These are phyloP conservation scores for Giardia duodenalis DNA, from an alignment of 208 protist genomes.

Conservation along the genomic window DNA sequence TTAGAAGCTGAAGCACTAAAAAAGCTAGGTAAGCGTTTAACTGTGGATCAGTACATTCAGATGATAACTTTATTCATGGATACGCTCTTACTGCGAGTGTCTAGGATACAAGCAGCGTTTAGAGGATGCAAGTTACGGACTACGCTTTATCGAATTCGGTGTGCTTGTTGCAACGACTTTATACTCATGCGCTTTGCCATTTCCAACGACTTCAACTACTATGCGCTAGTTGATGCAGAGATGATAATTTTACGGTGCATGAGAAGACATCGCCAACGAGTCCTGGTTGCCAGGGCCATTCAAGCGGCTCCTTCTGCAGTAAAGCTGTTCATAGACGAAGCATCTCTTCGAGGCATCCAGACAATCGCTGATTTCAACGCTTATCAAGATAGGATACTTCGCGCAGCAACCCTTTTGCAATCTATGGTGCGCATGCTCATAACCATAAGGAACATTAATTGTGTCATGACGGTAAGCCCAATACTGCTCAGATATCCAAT, in stretches of 20 bases:
- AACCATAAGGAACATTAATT: no score
- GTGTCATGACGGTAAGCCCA: no score
- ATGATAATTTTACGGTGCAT: background rate
- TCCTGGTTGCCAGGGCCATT: background rate
- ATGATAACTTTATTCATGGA: background rate
- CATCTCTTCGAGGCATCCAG: background rate
- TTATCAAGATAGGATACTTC: background rate
- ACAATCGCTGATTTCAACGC: background rate
- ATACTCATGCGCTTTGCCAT: background rate
- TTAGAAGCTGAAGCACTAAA: no score
- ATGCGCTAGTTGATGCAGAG: background rate
- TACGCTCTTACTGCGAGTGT: background rate
- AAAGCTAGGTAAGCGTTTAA: no score
- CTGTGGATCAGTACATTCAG: no score
- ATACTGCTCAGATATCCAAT: no score
- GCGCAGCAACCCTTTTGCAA: background rate
- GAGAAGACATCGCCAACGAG: background rate
- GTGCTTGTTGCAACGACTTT: background rate
- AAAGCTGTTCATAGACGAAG: background rate
- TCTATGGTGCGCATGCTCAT: background rate
- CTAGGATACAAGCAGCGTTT: background rate
- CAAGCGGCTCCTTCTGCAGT: background rate
- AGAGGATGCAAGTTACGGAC: background rate
- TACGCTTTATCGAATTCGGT: background rate
- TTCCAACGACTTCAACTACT: background rate